A percentile compares a stretch with the other conserved stretches of the same genome.
These are phyloP conservation scores for Thecaphora frezii DNA, from an alignment of 1,284 basidiomycete genomes.

Conservation along the genomic window DNA sequence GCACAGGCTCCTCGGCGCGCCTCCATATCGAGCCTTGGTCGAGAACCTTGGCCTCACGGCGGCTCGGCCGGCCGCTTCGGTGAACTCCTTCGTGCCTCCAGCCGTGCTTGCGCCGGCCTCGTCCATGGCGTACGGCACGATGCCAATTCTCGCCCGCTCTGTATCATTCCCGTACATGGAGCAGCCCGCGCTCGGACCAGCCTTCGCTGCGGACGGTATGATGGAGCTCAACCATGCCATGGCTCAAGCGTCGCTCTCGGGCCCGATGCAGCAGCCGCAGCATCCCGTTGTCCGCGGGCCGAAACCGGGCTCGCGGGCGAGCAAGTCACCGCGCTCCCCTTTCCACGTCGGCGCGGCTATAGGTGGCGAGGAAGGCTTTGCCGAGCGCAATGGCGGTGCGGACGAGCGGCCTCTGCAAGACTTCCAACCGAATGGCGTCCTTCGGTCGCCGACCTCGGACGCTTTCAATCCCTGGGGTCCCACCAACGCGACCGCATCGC, in stretches of 20 bases:
- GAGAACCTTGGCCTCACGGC: constrained; percentile 79
- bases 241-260: neutral
- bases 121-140: neutral
- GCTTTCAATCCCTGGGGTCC: neutral
- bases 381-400: neutral
- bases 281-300: neutral
- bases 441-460: neutral
- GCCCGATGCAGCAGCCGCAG: neutral
- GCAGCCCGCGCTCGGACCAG: too few relatives aligned
- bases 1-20: constrained; percentile 48
- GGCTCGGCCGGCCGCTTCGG: neutral
- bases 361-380: neutral
- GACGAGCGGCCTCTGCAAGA: neutral
- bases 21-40: constrained; percentile 82
- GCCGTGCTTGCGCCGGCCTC: neutral
- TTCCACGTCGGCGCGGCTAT: neutral
- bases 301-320: too few relatives aligned
- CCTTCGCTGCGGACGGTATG: neutral
- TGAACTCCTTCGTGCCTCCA: neutral
- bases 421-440: neutral
- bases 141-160: neutral
- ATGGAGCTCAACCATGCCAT: neutral
- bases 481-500: neutral
- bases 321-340: too few relatives aligned
- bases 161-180: neutral